phyloP scores from a whole-genome alignment of 495 filamentous ascomycete species.

The Hypoxylon intermedium region DNA sequence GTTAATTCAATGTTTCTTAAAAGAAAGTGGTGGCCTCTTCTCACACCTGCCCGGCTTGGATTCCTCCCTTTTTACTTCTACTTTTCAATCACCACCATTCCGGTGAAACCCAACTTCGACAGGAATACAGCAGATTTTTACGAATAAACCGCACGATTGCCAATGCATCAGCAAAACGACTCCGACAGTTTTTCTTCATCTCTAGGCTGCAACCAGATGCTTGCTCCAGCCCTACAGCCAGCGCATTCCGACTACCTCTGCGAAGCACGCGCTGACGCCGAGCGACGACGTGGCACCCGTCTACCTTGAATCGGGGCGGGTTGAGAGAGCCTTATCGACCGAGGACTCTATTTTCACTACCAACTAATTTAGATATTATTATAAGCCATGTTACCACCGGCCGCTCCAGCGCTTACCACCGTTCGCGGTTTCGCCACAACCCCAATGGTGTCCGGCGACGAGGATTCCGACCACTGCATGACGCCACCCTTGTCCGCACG shows the following conservation, averaged over 20 bases:
- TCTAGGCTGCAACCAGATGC: slow-evolving; percentile 59
- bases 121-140: slow-evolving; percentile 8
- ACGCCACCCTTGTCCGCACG: slow-evolving; percentile 47
- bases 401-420: slow-evolving; percentile 70
- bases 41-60: slow-evolving; percentile 11
- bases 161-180: slow-evolving; percentile 57
- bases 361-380: slow-evolving; percentile 32
- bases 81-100: slow-evolving; percentile 37
- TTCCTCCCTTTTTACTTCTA: slow-evolving; percentile 17
- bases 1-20: no score
- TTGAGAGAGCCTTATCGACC: slow-evolving; percentile 22
- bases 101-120: slow-evolving; percentile 34
- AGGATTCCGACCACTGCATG: slow-evolving; percentile 74
- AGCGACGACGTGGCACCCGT: slow-evolving; percentile 57
- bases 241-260: slow-evolving; percentile 46
- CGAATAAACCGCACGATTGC: slow-evolving; percentile 31
- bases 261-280: slow-evolving; percentile 55
- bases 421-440: slow-evolving; percentile 76
- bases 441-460: slow-evolving; percentile 83
- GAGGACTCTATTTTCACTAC: slow-evolving; percentile 24
- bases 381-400: slow-evolving; percentile 53
- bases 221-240: slow-evolving; percentile 50
- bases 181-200: slow-evolving; percentile 50
- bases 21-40: slow-evolving; percentile 19
- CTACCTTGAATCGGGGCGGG: slow-evolving; percentile 51